A percentile compares a stretch with the other conserved stretches of the same genome.
Conservation (phyloP, 2,329 filamentous ascomycete genomes). For the Ceratocystis huliohia region DNA sequence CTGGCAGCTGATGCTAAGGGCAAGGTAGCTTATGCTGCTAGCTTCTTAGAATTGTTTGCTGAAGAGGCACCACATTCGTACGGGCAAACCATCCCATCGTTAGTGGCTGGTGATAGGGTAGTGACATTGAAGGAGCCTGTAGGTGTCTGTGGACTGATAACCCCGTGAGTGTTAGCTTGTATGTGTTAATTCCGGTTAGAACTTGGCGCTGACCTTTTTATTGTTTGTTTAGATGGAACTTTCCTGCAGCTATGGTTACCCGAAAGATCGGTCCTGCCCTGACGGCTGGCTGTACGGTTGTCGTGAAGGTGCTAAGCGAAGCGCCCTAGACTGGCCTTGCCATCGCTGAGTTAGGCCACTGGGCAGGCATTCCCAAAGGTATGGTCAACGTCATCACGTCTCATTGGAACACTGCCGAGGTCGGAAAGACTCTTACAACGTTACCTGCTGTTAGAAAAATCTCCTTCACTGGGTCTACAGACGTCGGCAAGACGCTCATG, state of each 20-base stretch:
- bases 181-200: neutral
- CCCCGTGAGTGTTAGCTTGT: constrained; percentile 39
- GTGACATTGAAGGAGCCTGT: constrained; percentile 72
- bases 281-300: constrained; percentile 89
- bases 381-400: constrained; percentile 84
- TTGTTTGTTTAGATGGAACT: constrained; percentile 55
- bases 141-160: constrained; percentile 70
- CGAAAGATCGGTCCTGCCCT: constrained; percentile 60
- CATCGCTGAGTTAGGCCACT: constrained; percentile 69
- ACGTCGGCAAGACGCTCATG: constrained; percentile 66
- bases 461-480: constrained; percentile 78
- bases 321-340: constrained; percentile 86
- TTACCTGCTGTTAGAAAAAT: constrained; percentile 71
- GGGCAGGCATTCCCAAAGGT: constrained; percentile 79
- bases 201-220: neutral
- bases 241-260: constrained; percentile 65
- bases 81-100: constrained; percentile 62
- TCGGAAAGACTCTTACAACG: constrained; percentile 60
- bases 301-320: constrained; percentile 81
- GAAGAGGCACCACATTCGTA: constrained; percentile 64
- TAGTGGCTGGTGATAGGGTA: constrained; percentile 58
- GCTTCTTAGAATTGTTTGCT: constrained; percentile 70
- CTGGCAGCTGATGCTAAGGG: constrained; percentile 61
- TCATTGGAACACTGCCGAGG: constrained; percentile 61
- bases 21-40: constrained; percentile 59